Conservation (phyloP, 371 early-diverging fungal genomes). For the Circinella umbellata region DNA sequence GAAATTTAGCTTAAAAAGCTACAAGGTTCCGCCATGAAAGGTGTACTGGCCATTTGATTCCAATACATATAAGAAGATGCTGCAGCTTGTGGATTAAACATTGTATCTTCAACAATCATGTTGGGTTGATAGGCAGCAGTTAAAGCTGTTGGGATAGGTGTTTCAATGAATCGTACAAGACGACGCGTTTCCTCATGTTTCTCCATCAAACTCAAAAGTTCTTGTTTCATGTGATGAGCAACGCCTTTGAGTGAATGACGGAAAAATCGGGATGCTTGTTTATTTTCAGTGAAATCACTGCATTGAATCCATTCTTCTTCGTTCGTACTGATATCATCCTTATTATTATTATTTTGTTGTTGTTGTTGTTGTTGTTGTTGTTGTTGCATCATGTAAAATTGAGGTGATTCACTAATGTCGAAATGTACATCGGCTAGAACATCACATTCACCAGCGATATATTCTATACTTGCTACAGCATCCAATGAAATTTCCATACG, state of each 20-base stretch:
- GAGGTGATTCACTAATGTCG: slow-evolving; percentile 65
- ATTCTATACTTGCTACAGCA: slow-evolving; percentile 65
- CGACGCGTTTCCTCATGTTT: slow-evolving; percentile 46
- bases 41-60: slow-evolving; percentile 4
- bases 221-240: slow-evolving; percentile 55
- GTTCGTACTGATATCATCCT: too few species aligned
- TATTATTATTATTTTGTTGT: not conserved
- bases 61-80: slow-evolving; percentile 2
- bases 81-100: not conserved
- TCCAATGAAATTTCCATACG: slow-evolving; percentile 72
- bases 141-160: slow-evolving; percentile 1
- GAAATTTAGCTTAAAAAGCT: slow-evolving; percentile 7
- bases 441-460: slow-evolving; percentile 51
- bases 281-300: slow-evolving; percentile 78
- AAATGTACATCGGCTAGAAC: slow-evolving; percentile 62
- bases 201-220: slow-evolving; percentile 39
- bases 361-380: slow-evolving; percentile 25
- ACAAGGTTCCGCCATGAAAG: slow-evolving; percentile 2
- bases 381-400: slow-evolving; percentile 63
- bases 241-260: slow-evolving; percentile 70
- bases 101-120: not conserved
- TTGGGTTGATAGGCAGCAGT: slow-evolving; percentile 7
- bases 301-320: slow-evolving; percentile 62
- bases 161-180: slow-evolving; percentile 43
- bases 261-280: slow-evolving; percentile 69